These are phyloP conservation scores for Colletotrichum australisinense DNA, from an alignment of 2,329 filamentous ascomycete genomes.

Conservation along the genomic window DNA sequence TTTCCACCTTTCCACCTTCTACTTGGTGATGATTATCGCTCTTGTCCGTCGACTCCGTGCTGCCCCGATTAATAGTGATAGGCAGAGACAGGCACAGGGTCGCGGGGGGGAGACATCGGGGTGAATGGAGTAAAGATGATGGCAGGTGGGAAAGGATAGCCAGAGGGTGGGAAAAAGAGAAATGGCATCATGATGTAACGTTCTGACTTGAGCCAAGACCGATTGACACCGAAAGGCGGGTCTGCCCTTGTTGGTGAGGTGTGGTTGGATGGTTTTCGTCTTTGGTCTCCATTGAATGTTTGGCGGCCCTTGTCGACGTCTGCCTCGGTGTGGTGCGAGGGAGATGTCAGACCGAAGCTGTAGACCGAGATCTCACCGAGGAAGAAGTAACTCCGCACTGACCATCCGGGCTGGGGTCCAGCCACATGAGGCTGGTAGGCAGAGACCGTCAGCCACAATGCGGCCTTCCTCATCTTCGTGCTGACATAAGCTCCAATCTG, in stretches of 20 bases:
- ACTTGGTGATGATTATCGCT: neutral
- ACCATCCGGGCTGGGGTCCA: neutral
- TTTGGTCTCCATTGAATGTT: neutral
- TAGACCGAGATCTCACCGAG: neutral
- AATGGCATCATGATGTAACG: slow-evolving; percentile 35
- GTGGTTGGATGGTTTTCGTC: neutral
- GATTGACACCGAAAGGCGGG: neutral
- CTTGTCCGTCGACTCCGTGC: neutral
- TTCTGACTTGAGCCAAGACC: slow-evolving; percentile 32
- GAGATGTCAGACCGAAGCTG: neutral
- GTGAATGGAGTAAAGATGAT: neutral
- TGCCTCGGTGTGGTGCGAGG: neutral
- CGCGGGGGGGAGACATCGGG: neutral
- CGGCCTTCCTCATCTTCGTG: too few species aligned
- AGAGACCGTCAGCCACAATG: too few species aligned
- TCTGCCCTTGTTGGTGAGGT: neutral
- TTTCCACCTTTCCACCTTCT: neutral
- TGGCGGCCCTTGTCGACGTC: neutral
- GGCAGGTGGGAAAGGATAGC: neutral
- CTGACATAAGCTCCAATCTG: too few species aligned
- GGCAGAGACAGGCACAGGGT: neutral
- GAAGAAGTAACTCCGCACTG: neutral
- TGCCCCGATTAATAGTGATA: neutral
- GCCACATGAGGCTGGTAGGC: neutral
- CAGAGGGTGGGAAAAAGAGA: neutral